Conservation (phyloP, 2,329 filamentous ascomycete species). For the Ophiognomonia clavigignenti-juglandacearum region DNA sequence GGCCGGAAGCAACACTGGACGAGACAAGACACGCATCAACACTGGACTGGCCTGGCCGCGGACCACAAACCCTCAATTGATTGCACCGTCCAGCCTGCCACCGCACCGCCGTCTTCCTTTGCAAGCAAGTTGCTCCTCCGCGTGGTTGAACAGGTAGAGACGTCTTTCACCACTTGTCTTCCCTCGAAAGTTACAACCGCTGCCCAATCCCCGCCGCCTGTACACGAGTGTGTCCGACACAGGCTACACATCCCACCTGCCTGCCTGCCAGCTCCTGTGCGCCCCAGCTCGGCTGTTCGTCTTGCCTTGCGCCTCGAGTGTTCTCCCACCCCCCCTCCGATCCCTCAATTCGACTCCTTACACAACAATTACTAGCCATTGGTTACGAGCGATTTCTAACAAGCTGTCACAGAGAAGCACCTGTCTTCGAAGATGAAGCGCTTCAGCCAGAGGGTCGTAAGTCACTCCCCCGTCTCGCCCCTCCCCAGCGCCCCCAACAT, state of each 20-base stretch:
- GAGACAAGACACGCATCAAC: conserved; percentile 7
- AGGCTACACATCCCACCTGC: background rate
- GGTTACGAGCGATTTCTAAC: conserved; percentile 8
- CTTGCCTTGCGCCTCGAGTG: background rate
- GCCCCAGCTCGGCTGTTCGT: conserved; percentile 1
- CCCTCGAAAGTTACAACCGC: conserved; percentile 1
- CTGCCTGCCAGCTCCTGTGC: background rate
- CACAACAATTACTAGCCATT: background rate
- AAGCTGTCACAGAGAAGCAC: conserved; percentile 17
- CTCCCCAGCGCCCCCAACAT: background rate
- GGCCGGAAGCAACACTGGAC: background rate
- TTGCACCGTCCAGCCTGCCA: conserved; percentile 15
- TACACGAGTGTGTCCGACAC: conserved; percentile 4
- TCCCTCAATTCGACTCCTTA: background rate
- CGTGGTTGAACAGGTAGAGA: conserved; percentile 18
- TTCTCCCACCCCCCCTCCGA: background rate
- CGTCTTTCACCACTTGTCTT: conserved; percentile 14
- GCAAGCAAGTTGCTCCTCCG: conserved; percentile 12
- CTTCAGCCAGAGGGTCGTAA: conserved; percentile 95
- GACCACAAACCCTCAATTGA: conserved; percentile 8
- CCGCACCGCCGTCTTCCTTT: too few species aligned
- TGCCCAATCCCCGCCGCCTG: background rate
- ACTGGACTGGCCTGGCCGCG: conserved; percentile 14
- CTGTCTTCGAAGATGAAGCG: conserved; percentile 75
- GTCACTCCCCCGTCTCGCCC: conserved; percentile 33